Evolutionary conservation across 208 protist genomes (phyloP).

Genomic region (Trypanosoma theileri): DNA sequence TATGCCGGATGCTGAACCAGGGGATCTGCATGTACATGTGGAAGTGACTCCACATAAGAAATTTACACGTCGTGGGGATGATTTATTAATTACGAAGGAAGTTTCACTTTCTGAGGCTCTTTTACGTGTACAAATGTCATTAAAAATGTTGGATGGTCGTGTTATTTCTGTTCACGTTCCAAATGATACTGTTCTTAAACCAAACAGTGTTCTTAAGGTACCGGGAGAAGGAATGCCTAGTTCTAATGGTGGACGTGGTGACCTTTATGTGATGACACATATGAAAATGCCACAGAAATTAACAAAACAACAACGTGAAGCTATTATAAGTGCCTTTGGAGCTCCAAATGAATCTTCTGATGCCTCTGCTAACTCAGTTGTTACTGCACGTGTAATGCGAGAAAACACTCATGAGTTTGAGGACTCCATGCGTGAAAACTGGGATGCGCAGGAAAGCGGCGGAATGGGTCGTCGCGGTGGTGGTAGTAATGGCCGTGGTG

Average conservation of each 20-base stretch:
- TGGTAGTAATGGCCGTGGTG: slow-evolving; percentile 29
- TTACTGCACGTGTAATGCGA: slow-evolving; percentile 79
- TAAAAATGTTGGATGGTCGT: slow-evolving; percentile 93
- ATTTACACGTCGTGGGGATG: slow-evolving; percentile 93
- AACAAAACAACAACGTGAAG: slow-evolving; percentile 56
- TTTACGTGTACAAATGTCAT: slow-evolving; percentile 79
- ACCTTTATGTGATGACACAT: slow-evolving; percentile 81
- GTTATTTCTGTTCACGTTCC: slow-evolving; percentile 77
- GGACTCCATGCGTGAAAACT: slow-evolving; percentile 69
- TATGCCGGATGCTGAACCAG: slow-evolving; percentile 90
- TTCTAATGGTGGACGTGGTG: slow-evolving; percentile 63
- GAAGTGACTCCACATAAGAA: slow-evolving; percentile 91
- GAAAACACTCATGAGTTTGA: slow-evolving; percentile 75
- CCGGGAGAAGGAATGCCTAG: slow-evolving; percentile 86
- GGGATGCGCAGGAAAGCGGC: slow-evolving; percentile 56
- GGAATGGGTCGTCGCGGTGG: slow-evolving; percentile 11
- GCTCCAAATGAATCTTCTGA: slow-evolving; percentile 32
- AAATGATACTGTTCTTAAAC: slow-evolving; percentile 59
- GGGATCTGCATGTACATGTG: slow-evolving; percentile 97
- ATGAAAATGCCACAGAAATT: slow-evolving; percentile 84
- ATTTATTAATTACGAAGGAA: slow-evolving; percentile 92
- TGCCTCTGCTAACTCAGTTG: slow-evolving; percentile 51
- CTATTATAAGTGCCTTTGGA: slow-evolving; percentile 72
- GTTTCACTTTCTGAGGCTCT: slow-evolving; percentile 95
- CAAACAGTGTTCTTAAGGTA: slow-evolving; percentile 78